Evolutionary conservation across 768 basidiomycete genomes (phyloP), one percentile per base, ranked within the genome.

Genomic region (Mycena galopus): DNA sequence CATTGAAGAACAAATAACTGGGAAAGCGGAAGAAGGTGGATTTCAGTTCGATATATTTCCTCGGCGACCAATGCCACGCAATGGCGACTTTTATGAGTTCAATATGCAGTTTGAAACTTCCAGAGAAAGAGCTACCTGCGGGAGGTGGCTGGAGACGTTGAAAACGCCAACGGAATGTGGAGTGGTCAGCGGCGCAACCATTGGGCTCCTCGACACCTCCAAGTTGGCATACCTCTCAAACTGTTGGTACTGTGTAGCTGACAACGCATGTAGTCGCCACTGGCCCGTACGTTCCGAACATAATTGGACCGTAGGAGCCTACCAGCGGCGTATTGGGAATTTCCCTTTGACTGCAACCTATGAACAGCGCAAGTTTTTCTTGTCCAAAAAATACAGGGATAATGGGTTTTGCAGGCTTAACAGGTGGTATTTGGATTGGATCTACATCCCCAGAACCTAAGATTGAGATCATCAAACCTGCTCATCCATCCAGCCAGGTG

Each of bases 21-120:
- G 67, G 1, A 56, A 65, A 35, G 67, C 51, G 21, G 47, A 74
- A 60, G 29, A 65, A 19, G 75, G 75, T 3, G 75, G 75, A 11
- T 37, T 76, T n/a, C 75, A 76, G 32, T 74, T 76, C 57, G 75
- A 76, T 44, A 67, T 76, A 17, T 74, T 72, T 37, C 73, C 73
- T 33, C 63, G 60, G n/a, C 66, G 55, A 37, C 17, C 17, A 21
- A 23, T 58, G 11, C 29, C 65, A 12, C 7, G 12, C 29, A 0
- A 50, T 4, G 7, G 37, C 17, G 2, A 19, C 14, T 17, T 30
- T 27, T 44, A 44, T 44, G 42, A 44, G 42, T 44, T 44, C 19
- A 44, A 44, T 44, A 44, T 44, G 42, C 7, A 4, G 14, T 44
- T 44, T 44, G 42, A 17, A 9, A 44, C 42, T 21, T 17, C 7